Conservation (phyloP, 306 rosid genomes). For the Pyrus pyrifolia region DNA sequence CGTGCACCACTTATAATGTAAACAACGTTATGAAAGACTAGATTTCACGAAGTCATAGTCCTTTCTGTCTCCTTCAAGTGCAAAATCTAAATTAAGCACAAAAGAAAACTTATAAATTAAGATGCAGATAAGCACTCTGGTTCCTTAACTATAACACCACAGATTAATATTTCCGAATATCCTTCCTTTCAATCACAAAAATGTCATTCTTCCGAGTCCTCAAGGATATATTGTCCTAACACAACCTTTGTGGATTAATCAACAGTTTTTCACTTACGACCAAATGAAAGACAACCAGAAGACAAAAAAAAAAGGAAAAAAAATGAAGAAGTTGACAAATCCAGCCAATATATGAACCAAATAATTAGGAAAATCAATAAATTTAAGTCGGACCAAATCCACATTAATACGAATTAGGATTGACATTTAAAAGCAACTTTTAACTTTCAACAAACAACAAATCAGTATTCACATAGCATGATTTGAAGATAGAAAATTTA, state of each 20-base stretch:
- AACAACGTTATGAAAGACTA: constrained; percentile 87
- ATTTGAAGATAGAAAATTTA: background rate
- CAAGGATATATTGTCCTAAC: background rate
- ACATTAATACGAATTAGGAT: background rate
- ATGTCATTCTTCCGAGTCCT: background rate
- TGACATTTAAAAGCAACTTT: background rate
- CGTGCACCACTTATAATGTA: constrained; percentile 80
- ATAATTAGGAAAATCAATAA: background rate
- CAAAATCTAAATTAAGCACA: constrained; percentile 40
- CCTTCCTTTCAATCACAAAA: background rate
- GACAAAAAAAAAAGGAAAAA: too few species aligned
- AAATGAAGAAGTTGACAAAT: background rate
- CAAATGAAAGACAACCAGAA: background rate
- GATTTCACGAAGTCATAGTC: constrained; percentile 85
- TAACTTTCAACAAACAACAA: background rate
- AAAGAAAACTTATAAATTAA: background rate
- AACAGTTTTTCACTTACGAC: too few species aligned
- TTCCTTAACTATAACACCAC: background rate
- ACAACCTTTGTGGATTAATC: background rate
- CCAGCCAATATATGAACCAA: background rate
- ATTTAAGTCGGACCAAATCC: background rate
- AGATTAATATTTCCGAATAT: background rate
- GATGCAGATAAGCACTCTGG: background rate
- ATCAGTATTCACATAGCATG: background rate
- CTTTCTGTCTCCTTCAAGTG: constrained; percentile 90